Evolutionary conservation across 352 stramenopile species (phyloP), one percentile per base, ranked within the genome.

Genomic region (Elongisporangium anandrum): DNA sequence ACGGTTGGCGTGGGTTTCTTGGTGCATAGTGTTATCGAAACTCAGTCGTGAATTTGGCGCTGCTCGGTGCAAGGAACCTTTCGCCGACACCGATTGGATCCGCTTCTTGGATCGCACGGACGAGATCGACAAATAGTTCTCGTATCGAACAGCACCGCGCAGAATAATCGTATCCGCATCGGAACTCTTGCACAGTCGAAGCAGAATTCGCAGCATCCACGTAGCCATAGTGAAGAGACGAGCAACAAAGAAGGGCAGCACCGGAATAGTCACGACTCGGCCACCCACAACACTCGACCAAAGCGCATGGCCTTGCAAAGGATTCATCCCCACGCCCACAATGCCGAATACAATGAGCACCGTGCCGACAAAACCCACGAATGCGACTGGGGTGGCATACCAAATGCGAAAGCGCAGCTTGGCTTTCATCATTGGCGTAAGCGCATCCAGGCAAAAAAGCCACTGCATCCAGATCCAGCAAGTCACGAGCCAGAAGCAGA

Each of bases 381-480:
- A 15, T 41, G 29, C 9, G 29, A 41, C 29, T 15, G 29, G 29
- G 9, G 13, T 41, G 4, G 29, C 29, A 15, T 41, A 41, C 4
- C 29, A 15, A 41, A 41, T 2, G 9, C 29, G 29, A 13, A 70
- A 49, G 15, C 59, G 45, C 21, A 70, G 45, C 7, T 19, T 26
- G 1, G 38, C 7, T 45, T 64, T 66, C 16, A 41, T 58, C 1
- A 23, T 55, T 2, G 64, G 59, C 4, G 57, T 54, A 1, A 70
- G 19, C 8, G 64, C 54, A 21, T 70, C 64, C 16, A 57, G 19
- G 2, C 48, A 59, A 24, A 70, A 39, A 5, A 63, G 29, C 34
- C 54, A 59, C 49, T 70, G 64, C 22, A 70, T 54, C 64, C 64
- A 70, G 10, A 61, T 15, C 64, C 64, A 70, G 24, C 38, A 41